Base-by-base conservation (phyloP, 2,329 filamentous ascomycete species). In the Orbilia blumenaviensis region DNA sequence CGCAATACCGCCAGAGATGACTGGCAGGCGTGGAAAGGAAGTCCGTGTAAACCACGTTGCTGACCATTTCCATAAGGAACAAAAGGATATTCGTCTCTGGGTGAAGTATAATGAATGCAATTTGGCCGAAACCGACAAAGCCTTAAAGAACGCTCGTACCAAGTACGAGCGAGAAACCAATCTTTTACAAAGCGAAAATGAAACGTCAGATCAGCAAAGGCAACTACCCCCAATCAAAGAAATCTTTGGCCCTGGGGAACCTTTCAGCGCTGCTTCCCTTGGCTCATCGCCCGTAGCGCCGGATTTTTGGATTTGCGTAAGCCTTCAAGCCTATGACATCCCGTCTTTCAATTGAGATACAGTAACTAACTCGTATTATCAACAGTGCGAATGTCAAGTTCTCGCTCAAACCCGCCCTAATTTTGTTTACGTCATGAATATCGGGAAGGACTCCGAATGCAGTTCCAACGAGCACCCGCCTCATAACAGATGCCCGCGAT, bases 21-120 rank as follows among this genome's bases (percentile, higher is more conserved):
- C 23, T 88, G 88, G 0, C 88, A 87, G 87, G 87, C 87, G 72
- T 56, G 73, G 73, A 0, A 77, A 77, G 16, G 73, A 77, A 27
- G 86, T 88, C 78, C 83, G 89, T 1, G 89, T 88, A 78, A 84
- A 94, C 79, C 93, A 97, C 80, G 94, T 96, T 78, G 92, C 93
- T 72, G 82, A 87, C 14, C 91, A 93, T 80, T 89, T 90, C 77
- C 72, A 76, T 32, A 76, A 76, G 32, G 72, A 76, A 18, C 72
- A 76, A 25, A 76, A 69, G 18, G 64, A 76, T 54, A 76, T 76
- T 8, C 42, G 64, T 12, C 42, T 76, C 9, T 76, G 72, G 72
- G 72, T 76, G 9, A 69, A 69, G 36, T 76, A 69, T 60, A 50
- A 29, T 10, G 32, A 61, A 44, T 76, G 72, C 25, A 61, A 69